Evolutionary conservation across 108 stramenopile genomes (phyloP), one percentile per base, ranked within the genome.

Genomic region (Nitzschia sp.): DNA sequence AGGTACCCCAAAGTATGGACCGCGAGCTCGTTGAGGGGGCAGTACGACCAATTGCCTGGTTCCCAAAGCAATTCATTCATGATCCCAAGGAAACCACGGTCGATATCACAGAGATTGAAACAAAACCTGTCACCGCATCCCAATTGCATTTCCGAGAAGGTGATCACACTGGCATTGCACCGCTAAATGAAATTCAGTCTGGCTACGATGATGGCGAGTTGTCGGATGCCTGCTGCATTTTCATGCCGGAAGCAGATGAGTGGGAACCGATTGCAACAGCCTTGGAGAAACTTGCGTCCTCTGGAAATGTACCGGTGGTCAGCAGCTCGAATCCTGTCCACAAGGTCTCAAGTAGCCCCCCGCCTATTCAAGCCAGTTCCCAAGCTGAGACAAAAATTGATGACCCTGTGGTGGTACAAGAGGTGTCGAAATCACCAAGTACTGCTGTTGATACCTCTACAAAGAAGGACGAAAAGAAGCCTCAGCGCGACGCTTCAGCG

Each of bases 181-280:
- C 84, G 0, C 53, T 77, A 34, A 66, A 87, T 10, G 92, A 93
- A 40, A 84, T 93, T 51, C 71, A 77, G 42, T 72, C 75, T 38
- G 88, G 89, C 5, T 82, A 70, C 41, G 87, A 89, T 40, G 88
- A 86, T 44, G 92, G 88, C 10, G 92, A 93, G 63, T 71, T 93
- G 10, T 75, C 80, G 2, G 73, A 82, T 12, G 68, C 52, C 19
- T 90, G 89, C 64, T 65, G 67, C 51, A 58, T 93, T 14, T 92
- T 70, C 73, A 51, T 73, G 44, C 51, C 41, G 3, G 42, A 51
- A 10, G 59, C 20, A 19, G 88, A 86, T 70, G 69, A 76, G 40
- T 93, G 89, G 92, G 20, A 83, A 0, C 41, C 55, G 10, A 54
- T 52, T 22, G 21, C 17, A 11, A 19, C 24, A 26, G 24, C 52